Conservation (phyloP, 495 filamentous ascomycete genomes). For the Friedmanniomyces endolithicus region DNA sequence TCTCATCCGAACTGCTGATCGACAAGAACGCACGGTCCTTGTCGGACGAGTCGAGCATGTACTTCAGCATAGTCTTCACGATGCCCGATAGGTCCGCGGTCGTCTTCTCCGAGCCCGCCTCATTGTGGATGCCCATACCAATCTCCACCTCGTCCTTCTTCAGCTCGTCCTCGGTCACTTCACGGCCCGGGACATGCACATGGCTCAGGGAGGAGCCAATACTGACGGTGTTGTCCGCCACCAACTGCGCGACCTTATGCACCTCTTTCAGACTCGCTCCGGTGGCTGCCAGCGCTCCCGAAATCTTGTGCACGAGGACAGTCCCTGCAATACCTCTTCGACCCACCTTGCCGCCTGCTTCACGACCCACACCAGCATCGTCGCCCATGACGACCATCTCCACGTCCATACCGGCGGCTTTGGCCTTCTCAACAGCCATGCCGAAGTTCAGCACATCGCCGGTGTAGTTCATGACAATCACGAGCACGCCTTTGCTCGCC, state of each 20-base stretch:
- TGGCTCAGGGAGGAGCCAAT: constrained; percentile 79
- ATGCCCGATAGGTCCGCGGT: constrained; percentile 52
- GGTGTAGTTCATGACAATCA: constrained; percentile 56
- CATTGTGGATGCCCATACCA: constrained; percentile 98
- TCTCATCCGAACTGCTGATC: constrained; percentile 48
- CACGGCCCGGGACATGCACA: constrained; percentile 83
- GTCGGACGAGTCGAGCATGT: constrained; percentile 68
- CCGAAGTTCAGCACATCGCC: constrained; percentile 88
- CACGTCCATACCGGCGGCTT: constrained; percentile 61
- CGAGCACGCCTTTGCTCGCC: constrained; percentile 58
- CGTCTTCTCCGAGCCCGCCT: constrained; percentile 69
- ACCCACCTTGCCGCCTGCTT: constrained; percentile 78
- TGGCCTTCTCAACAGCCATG: constrained; percentile 84
- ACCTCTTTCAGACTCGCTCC: constrained; percentile 53
- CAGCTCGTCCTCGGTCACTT: constrained; percentile 35
- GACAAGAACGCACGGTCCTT: constrained; percentile 69
- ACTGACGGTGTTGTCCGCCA: constrained; percentile 65
- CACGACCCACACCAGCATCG: constrained; percentile 81
- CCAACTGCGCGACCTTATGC: constrained; percentile 54
- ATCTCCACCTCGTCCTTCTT: constrained; percentile 69
- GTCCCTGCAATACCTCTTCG: constrained; percentile 85
- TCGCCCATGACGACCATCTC: constrained; percentile 96
- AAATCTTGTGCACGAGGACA: constrained; percentile 78
- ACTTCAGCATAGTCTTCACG: constrained; percentile 64
- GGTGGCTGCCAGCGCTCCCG: constrained; percentile 68